Percentiles rank a stretch among this genome's conserved stretches.
These are phyloP conservation scores for Didymella segeticola DNA, from an alignment of 2,329 filamentous ascomycete species.

Conservation along the genomic window DNA sequence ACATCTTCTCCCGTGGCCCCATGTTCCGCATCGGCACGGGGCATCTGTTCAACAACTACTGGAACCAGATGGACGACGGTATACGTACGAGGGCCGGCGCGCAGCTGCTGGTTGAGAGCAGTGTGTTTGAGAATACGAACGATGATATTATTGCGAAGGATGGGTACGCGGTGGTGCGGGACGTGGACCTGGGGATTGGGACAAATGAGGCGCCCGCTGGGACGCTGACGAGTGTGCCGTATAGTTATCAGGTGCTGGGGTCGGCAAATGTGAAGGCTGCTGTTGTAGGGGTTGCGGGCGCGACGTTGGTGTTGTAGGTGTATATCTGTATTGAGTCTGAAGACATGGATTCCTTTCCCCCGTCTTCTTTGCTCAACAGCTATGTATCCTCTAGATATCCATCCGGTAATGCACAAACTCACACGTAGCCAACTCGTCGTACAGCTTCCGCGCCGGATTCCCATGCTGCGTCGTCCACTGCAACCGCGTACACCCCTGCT, in stretches of 20 bases:
- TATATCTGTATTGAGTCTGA: neutral
- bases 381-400: too few relatives aligned
- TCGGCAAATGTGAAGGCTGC: slow-evolving; percentile 43
- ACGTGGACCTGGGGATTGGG: slow-evolving; percentile 38
- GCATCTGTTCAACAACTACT: slow-evolving; percentile 62
- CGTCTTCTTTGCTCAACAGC: neutral
- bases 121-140: slow-evolving; percentile 35
- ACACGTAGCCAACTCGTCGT: slow-evolving; percentile 12
- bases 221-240: slow-evolving; percentile 25
- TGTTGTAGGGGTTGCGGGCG: slow-evolving; percentile 36
- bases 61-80: slow-evolving; percentile 35
- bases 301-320: neutral
- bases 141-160: slow-evolving; percentile 34
- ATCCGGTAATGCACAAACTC: slow-evolving; percentile 14
- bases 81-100: slow-evolving; percentile 48
- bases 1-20: slow-evolving; percentile 67
- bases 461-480: slow-evolving; percentile 19
- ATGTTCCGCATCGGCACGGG: slow-evolving; percentile 68
- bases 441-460: slow-evolving; percentile 18
- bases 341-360: neutral
- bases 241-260: slow-evolving; percentile 23
- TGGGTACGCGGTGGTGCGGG: slow-evolving; percentile 37
- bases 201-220: slow-evolving; percentile 37
- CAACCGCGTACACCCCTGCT: slow-evolving; percentile 10
- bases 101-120: slow-evolving; percentile 45